A percentile compares a stretch with the other conserved stretches of the same genome.
phyloP scores from a whole-genome alignment of 1,284 basidiomycete genomes.

The Kalmanozyma brasiliensis region DNA sequence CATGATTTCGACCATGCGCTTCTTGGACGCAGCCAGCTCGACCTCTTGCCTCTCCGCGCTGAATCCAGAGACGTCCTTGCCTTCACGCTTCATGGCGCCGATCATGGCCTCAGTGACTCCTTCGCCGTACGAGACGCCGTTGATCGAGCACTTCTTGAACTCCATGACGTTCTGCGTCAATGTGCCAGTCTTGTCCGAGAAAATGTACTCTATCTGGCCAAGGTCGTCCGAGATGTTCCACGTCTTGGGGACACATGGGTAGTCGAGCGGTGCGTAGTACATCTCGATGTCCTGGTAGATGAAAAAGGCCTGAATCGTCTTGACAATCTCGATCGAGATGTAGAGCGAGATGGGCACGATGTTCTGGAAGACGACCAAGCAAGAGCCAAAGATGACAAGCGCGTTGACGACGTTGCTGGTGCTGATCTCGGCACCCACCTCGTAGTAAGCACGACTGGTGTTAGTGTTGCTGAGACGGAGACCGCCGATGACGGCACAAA shows the following conservation, averaged over 20 bases:
- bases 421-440: slow-evolving; percentile 42
- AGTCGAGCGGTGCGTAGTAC: slow-evolving; percentile 86
- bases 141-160: slow-evolving; percentile 93
- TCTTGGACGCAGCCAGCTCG: slow-evolving; percentile 77
- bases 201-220: slow-evolving; percentile 96
- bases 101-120: slow-evolving; percentile 94
- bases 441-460: slow-evolving; percentile 79
- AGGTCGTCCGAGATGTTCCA: slow-evolving; percentile 99
- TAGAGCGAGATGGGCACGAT: slow-evolving; percentile 97
- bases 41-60: slow-evolving; percentile 72
- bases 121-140: slow-evolving; percentile 87
- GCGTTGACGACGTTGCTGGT: slow-evolving; percentile 77
- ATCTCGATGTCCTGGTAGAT: slow-evolving; percentile 95
- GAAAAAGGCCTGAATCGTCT: slow-evolving; percentile 96
- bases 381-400: slow-evolving; percentile 80
- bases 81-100: slow-evolving; percentile 85
- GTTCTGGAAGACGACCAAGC: slow-evolving; percentile 93
- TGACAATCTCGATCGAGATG: slow-evolving; percentile 97
- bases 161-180: slow-evolving; percentile 84
- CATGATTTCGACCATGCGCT: slow-evolving; percentile 82
- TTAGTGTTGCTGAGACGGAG: slow-evolving; percentile 74
- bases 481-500: slow-evolving; percentile 79
- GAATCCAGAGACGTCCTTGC: slow-evolving; percentile 74
- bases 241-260: slow-evolving; percentile 91
- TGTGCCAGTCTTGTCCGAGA: slow-evolving; percentile 82